These are phyloP conservation scores for Metarhizium album DNA, from an alignment of 2,329 filamentous ascomycete species.

Conservation along the genomic window DNA sequence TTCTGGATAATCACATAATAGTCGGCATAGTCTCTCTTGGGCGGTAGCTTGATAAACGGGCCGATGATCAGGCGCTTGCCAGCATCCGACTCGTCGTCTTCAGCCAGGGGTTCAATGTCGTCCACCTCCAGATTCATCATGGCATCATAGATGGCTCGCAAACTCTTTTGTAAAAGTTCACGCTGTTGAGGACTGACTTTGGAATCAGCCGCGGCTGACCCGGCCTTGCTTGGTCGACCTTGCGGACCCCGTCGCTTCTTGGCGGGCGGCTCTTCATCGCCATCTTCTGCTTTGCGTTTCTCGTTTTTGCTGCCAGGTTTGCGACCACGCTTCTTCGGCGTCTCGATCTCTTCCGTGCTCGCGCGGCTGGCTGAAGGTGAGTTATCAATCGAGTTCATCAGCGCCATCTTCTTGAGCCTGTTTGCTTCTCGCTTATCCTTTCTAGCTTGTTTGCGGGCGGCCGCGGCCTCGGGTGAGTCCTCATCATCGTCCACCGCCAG, in stretches of 20 bases:
- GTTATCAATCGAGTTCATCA: constrained; percentile 36
- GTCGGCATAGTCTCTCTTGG: constrained; percentile 81
- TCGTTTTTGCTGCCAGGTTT: constrained; percentile 64
- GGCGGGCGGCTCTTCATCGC: constrained; percentile 64
- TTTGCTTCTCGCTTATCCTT: constrained; percentile 73
- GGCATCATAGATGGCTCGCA: constrained; percentile 66
- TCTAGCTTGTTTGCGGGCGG: constrained; percentile 77
- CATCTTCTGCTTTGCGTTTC: constrained; percentile 80
- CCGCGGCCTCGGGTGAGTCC: constrained; percentile 84
- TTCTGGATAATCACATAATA: constrained; percentile 90
- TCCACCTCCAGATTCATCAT: constrained; percentile 80
- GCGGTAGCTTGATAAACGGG: constrained; percentile 84
- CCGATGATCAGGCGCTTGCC: constrained; percentile 76
- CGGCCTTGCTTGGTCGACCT: constrained; percentile 53
- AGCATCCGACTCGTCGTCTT: constrained; percentile 46
- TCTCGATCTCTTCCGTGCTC: constrained; percentile 69
- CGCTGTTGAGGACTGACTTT: constrained; percentile 60
- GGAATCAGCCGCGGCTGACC: constrained; percentile 19
- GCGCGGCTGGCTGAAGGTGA: constrained; percentile 73
- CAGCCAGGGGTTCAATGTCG: constrained; percentile 46
- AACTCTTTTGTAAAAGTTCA: constrained; percentile 64
- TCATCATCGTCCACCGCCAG: constrained; percentile 97
- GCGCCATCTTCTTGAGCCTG: constrained; percentile 48
- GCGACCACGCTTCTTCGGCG: constrained; percentile 73
- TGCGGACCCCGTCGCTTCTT: constrained; percentile 70